Evolutionary conservation across 306 rosid genomes (phyloP), one percentile per base, ranked within the genome.

Genomic region (Sindora glabra): DNA sequence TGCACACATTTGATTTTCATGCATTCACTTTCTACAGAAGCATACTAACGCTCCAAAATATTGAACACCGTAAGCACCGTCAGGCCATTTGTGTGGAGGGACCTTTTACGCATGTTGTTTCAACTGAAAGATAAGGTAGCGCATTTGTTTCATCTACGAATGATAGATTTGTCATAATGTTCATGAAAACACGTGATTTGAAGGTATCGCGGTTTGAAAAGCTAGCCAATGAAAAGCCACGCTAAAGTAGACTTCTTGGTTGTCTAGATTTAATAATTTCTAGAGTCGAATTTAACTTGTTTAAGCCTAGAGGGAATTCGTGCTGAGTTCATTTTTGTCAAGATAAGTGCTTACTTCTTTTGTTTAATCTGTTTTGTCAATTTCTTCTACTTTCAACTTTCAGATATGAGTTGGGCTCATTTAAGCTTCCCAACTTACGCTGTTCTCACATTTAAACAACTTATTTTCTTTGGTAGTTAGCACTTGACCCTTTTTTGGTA

Each of bases 111-210:
- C 67, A 48, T 52, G 73, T 79, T 72, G 16, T 55, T 41, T 55
- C 65, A 15, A 52, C 67, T 1, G 76, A 68, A 56, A 72, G 63
- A 64, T 18, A 30, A 63, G 76, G 81, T 30, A 68, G n/a, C 18
- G 33, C 57, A 50, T 14, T 62, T 39, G 25, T 59, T 48, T 60
- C 68, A 27, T 32, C 69, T 48, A 41, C 48, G 9, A 65, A 74
- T 37, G 37, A 68, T 18, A 51, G 73, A 27, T 71, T 79, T 44
- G 56, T 48, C 30, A 27, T 79, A 8, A 68, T 68, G 53, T 40
- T 65, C 26, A 27, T 79, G 40, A 46, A 62, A 52, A 75, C 64
- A 64, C 72, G 68, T 22, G 76, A 79, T 44, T 18, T 51, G 46
- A 68, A 68, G 85, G 85, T 75, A 75, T 10, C 4, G 0, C 13